These are phyloP conservation scores for Trichoderma polysporum DNA, from an alignment of 2,329 filamentous ascomycete genomes.

Conservation along the genomic window DNA sequence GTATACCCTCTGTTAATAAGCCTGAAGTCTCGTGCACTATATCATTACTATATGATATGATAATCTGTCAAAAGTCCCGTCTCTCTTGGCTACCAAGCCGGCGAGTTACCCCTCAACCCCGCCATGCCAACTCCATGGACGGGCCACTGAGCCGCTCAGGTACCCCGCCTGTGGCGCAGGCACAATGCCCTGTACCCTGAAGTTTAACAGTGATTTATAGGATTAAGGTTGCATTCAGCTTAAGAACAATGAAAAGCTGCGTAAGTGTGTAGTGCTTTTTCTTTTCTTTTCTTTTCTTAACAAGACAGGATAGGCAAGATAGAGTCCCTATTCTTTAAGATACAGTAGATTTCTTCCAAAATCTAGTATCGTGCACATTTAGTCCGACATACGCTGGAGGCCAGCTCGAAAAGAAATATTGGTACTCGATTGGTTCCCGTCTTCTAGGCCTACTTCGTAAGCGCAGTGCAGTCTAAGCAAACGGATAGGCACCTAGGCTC, in stretches of 20 bases:
- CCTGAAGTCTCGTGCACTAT: neutral
- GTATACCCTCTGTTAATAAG: no score
- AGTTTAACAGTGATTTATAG: neutral
- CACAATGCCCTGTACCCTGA: neutral
- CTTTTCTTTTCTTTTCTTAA: no score
- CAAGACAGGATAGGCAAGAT: no score
- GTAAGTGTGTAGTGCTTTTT: no score
- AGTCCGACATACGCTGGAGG: neutral
- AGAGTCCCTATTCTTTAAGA: neutral
- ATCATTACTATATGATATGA: no score
- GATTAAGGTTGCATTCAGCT: no score
- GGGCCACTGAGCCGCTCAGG: neutral
- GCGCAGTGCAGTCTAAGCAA: neutral
- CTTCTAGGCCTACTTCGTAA: neutral
- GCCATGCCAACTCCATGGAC: conserved; percentile 12
- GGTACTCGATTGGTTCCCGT: neutral
- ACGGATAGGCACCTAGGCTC: no score
- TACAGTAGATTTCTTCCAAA: neutral
- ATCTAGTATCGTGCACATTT: neutral
- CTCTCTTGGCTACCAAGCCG: neutral
- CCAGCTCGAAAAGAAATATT: neutral
- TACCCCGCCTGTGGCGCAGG: conserved; percentile 23
- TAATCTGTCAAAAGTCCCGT: neutral
- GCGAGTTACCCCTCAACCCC: conserved; percentile 20
- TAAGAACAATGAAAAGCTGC: no score